phyloP scores from a whole-genome alignment of 2,329 filamentous ascomycete genomes.

The Aureobasidium pullulans region DNA sequence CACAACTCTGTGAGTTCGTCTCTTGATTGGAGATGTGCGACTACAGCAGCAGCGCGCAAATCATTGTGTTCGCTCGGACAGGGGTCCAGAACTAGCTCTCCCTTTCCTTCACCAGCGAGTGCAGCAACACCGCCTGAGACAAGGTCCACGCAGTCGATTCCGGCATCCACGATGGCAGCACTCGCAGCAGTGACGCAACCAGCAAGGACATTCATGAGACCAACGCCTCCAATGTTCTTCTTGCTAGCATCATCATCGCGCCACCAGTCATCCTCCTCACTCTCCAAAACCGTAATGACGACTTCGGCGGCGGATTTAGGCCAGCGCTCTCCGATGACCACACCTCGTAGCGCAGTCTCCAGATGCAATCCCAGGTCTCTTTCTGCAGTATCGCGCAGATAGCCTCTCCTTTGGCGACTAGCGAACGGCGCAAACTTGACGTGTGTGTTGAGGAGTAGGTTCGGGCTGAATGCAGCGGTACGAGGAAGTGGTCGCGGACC shows the following conservation, averaged over 20 bases:
- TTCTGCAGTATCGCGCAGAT: constrained; percentile 77
- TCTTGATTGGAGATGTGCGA: constrained; percentile 77
- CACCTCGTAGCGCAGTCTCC: constrained; percentile 81
- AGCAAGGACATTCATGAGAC: constrained; percentile 82
- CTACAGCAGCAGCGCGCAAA: constrained; percentile 75
- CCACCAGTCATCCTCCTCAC: constrained; percentile 72
- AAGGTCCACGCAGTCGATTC: constrained; percentile 90
- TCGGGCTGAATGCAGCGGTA: constrained; percentile 84
- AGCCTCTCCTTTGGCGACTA: constrained; percentile 71
- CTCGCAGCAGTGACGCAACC: constrained; percentile 91
- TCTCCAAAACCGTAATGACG: constrained; percentile 85
- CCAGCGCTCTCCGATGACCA: constrained; percentile 89
- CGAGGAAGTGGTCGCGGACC: constrained; percentile 85
- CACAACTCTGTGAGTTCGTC: constrained; percentile 94
- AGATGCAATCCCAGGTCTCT: constrained; percentile 85
- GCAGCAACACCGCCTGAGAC: constrained; percentile 84
- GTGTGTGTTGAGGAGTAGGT: constrained; percentile 83
- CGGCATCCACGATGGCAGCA: constrained; percentile 86
- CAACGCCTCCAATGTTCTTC: constrained; percentile 54
- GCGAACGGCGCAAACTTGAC: constrained; percentile 97
- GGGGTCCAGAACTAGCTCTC: constrained; percentile 66
- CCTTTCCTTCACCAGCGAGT: constrained; percentile 21
- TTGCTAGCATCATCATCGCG: constrained; percentile 35
- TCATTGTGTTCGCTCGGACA: constrained; percentile 71
- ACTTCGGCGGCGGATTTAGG: constrained; percentile 98